Evolutionary conservation across 1,284 basidiomycete species (phyloP).

Genomic region (Puccinia polysora): DNA sequence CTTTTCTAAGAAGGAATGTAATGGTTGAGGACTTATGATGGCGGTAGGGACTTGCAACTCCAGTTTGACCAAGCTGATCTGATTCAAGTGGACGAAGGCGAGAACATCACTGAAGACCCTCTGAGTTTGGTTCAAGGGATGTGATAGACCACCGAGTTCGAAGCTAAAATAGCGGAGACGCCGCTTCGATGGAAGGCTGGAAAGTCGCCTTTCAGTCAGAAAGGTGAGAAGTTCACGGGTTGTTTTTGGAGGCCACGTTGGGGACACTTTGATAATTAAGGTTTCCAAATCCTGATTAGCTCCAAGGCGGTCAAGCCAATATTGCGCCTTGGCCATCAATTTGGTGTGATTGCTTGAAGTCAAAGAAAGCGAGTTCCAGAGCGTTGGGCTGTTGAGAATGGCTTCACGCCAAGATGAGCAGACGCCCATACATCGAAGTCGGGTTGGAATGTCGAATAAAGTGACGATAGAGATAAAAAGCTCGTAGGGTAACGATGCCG

Average conservation of each 20-base stretch:
- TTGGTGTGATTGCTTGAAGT: not conserved
- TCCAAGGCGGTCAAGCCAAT: slow-evolving; percentile 24
- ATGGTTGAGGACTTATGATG: not conserved
- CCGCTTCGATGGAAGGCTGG: not conserved
- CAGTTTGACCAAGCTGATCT: not conserved
- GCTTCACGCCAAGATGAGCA: slow-evolving; percentile 28
- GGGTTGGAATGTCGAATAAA: slow-evolving; percentile 19
- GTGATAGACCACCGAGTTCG: not conserved
- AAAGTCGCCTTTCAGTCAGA: not conserved
- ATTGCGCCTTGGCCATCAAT: slow-evolving; percentile 13
- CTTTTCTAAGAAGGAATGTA: not conserved
- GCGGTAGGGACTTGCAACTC: not conserved
- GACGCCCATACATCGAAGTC: slow-evolving; percentile 26
- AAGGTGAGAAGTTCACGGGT: slow-evolving; percentile 3
- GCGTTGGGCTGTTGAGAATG: slow-evolving; percentile 2
- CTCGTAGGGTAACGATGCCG: slow-evolving; percentile 10
- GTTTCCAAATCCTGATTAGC: slow-evolving; percentile 6
- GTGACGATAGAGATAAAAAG: slow-evolving; percentile 23
- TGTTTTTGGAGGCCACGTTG: slow-evolving; percentile 5
- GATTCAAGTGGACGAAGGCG: slow-evolving; percentile 3
- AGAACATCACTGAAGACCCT: slow-evolving; percentile 12
- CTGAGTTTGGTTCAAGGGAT: not conserved
- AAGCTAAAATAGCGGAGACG: slow-evolving; percentile 7
- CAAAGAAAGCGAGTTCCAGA: slow-evolving; percentile 22
- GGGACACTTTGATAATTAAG: not conserved